These are phyloP conservation scores for Pigoraptor vietnamica DNA, from an alignment of 78 protist genomes.

Conservation along the genomic window DNA sequence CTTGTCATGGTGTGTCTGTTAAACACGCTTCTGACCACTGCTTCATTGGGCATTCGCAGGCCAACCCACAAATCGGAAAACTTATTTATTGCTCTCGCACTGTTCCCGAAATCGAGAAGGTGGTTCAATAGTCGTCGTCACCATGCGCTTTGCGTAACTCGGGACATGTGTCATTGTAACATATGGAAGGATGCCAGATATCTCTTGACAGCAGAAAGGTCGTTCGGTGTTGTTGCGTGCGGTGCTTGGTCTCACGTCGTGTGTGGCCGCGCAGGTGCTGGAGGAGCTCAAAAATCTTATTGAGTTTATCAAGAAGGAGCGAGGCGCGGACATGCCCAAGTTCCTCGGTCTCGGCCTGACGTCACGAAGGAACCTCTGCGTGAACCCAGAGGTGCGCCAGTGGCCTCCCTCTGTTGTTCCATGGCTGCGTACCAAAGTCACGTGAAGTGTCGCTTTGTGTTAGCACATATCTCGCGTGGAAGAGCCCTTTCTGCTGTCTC, in stretches of 20 bases:
- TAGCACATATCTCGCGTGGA: too few species aligned
- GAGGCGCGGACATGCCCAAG: conserved; percentile 35
- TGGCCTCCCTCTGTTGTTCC: not conserved
- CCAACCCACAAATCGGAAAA: conserved; percentile 48
- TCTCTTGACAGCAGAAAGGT: too few species aligned
- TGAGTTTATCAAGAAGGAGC: conserved; percentile 27
- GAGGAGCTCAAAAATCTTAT: conserved; percentile 75
- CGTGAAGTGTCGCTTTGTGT: too few species aligned
- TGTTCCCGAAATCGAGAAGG: conserved; percentile 91
- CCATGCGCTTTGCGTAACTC: too few species aligned
- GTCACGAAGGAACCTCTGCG: conserved; percentile 79
- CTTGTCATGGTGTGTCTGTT: too few species aligned
- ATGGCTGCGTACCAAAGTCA: not conserved
- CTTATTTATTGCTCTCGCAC: conserved; percentile 97
- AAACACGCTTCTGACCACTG: too few species aligned
- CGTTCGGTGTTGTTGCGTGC: not conserved
- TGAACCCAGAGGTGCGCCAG: conserved; percentile 56
- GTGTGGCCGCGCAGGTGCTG: conserved; percentile 27
- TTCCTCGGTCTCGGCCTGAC: conserved; percentile 72
- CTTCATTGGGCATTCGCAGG: too few species aligned
- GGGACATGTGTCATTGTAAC: too few species aligned
- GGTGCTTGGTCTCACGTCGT: not conserved
- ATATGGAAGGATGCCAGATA: too few species aligned
- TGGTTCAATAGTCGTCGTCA: not conserved
- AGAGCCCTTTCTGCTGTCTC: too few species aligned